Evolutionary conservation across 768 basidiomycete genomes (phyloP), one percentile per base, ranked within the genome.

Genomic region (Leccinum pellstonianum): DNA sequence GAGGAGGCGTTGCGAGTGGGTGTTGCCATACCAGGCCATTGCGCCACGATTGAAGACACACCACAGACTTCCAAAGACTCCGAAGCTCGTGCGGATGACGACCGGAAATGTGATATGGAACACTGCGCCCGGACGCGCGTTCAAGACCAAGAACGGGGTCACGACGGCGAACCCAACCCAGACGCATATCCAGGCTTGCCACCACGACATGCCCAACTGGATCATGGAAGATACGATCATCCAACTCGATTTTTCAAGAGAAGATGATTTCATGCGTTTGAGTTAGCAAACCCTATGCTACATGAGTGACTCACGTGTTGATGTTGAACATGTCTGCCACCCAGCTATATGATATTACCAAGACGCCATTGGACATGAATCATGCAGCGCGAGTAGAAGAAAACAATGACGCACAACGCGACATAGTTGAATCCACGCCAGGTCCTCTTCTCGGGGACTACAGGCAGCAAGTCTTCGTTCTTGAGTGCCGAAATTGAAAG

Each of bases 171-270:
- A 88, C 50, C 79, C 85, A 37, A 88, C 63, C 87, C 86, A 89
- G 12, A 88, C 87, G 60, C 86, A 91, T 55, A 93, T 79, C 88
- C 91, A 90, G 15, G 91, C 86, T 70, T 91, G 87, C 89, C 88
- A 92, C 89, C 88, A 91, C 0, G 86, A 86, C 31, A 91, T 79
- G 3, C 87, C 86, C 29, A 85, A 73, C 61, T 87, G 83, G 33
- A 86, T 80, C 88, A 90, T 88, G 12, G 86, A 86, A 29, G 86
- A 88, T 0, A 81, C 86, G 60, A 90, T 89, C 86, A 86, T 86
- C 87, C 86, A 88, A 60, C 86, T 88, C 56, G 37, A 61, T 46
- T 12, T 19, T 46, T 46, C 4, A 35, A 49, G 52, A 12, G 60
- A 57, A n/a, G 57, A 38, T 52, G 55, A 59, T 47, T 46, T 19